Evolutionary conservation across 176 grass and related monocot genomes (phyloP).

Genomic region (Bolboschoenus planiculmis): DNA sequence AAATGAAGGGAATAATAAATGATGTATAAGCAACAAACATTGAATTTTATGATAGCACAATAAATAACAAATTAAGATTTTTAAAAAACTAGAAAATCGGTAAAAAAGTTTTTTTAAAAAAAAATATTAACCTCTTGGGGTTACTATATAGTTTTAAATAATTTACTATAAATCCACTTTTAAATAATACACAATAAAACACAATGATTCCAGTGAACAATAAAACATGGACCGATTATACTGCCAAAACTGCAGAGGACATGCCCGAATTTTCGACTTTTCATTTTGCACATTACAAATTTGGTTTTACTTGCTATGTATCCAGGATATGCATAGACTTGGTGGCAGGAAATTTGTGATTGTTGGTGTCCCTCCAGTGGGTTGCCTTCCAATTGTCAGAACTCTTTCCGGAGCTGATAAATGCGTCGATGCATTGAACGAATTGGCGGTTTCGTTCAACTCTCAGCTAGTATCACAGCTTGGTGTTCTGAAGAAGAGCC

Average conservation of each 20-base stretch:
- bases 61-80: not conserved
- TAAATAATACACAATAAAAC: no score
- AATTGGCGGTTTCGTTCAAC: constrained; percentile 46
- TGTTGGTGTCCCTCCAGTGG: constrained; percentile 42
- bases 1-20: not conserved
- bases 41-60: not conserved
- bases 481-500: constrained; percentile 27
- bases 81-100: not conserved
- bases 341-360: constrained; percentile 50
- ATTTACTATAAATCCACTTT: no score
- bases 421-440: constrained; percentile 46
- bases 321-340: constrained; percentile 43
- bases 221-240: not conserved
- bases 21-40: not conserved
- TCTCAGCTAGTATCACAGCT: constrained; percentile 28
- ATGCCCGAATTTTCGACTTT: not conserved
- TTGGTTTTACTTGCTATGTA: not conserved
- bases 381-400: constrained; percentile 51
- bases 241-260: not conserved
- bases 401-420: constrained; percentile 35
- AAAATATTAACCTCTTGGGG: no score
- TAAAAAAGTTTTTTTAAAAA: no score
- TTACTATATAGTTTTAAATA: no score
- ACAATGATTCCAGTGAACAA: no score
- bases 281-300: not conserved